Conservation (phyloP, 2,329 filamentous ascomycete species). For the Cladosporium austrohemisphaericum region DNA sequence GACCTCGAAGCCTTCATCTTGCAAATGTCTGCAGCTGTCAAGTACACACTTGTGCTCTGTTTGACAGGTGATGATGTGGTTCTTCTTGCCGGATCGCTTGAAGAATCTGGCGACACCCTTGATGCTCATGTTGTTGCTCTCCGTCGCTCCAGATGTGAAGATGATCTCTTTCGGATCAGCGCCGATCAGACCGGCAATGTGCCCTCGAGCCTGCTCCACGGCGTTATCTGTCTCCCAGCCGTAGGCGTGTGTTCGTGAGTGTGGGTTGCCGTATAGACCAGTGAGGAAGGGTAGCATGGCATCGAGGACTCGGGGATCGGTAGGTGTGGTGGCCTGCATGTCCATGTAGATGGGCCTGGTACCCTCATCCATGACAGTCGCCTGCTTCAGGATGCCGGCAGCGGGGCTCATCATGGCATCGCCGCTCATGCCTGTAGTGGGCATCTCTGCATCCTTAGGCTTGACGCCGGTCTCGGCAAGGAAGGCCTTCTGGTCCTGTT, state of each 20-base stretch:
- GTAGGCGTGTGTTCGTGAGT: conserved; percentile 95
- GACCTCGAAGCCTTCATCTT: conserved; percentile 93
- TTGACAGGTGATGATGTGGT: conserved; percentile 94
- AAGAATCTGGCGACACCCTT: conserved; percentile 98
- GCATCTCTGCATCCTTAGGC: conserved; percentile 56
- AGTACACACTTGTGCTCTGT: conserved; percentile 99
- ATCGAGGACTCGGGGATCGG: conserved; percentile 91
- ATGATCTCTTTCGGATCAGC: conserved; percentile 98
- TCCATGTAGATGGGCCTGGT: conserved; percentile 94
- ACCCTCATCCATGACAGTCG: conserved; percentile 88
- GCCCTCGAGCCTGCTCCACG: conserved; percentile 77
- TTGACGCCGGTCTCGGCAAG: conserved; percentile 53
- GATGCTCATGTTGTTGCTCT: conserved; percentile 99
- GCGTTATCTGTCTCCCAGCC: conserved; percentile 98
- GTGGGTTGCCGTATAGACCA: conserved; percentile 91
- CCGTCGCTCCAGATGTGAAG: conserved; percentile 95
- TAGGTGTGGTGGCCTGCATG: conserved; percentile 95
- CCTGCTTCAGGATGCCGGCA: conserved; percentile 81
- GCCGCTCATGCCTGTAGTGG: conserved; percentile 54
- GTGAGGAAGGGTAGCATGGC: conserved; percentile 95
- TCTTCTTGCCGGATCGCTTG: conserved; percentile 89
- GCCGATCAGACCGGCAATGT: conserved; percentile 83
- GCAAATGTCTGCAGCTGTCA: conserved; percentile 92
- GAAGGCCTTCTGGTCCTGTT: conserved; percentile 80
- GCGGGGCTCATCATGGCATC: conserved; percentile 69